A percentile compares a stretch with the other conserved stretches of the same genome.
phyloP scores from a whole-genome alignment of 345 rosid species.

The Gossypium arboreum region DNA sequence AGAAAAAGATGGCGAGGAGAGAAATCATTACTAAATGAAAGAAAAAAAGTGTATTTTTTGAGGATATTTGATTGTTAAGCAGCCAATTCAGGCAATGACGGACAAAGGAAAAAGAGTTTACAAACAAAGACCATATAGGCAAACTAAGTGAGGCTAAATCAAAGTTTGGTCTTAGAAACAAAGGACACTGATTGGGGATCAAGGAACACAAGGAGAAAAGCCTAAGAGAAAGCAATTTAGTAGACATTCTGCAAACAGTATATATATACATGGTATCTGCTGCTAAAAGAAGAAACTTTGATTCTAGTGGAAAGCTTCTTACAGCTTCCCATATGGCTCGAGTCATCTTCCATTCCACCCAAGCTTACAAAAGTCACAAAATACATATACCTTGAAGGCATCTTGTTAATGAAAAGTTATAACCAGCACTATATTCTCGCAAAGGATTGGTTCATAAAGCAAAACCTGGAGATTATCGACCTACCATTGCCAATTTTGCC shows the following conservation, averaged over 20 bases:
- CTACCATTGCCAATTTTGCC: slow-evolving; percentile 32
- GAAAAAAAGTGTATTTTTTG: slow-evolving; percentile 5
- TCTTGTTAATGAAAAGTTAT: slow-evolving; percentile 17
- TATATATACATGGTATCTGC: slow-evolving; percentile 33
- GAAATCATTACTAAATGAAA: slow-evolving; percentile 25
- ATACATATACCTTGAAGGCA: not conserved
- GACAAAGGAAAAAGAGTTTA: not conserved
- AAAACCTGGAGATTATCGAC: slow-evolving; percentile 31
- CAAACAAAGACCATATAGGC: slow-evolving; percentile 14
- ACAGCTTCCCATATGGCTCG: slow-evolving; percentile 16
- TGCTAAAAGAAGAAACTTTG: slow-evolving; percentile 7
- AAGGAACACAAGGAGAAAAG: slow-evolving; percentile 12
- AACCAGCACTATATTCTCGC: slow-evolving; percentile 26
- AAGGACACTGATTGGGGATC: slow-evolving; percentile 11
- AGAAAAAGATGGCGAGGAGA: slow-evolving; percentile 47
- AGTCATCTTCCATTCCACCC: slow-evolving; percentile 21
- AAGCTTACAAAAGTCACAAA: slow-evolving; percentile 10
- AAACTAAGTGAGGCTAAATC: not conserved
- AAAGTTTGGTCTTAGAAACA: slow-evolving; percentile 18
- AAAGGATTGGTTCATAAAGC: slow-evolving; percentile 14
- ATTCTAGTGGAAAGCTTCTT: slow-evolving; percentile 15
- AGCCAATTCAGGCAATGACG: slow-evolving; percentile 18
- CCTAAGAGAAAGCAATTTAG: slow-evolving; percentile 21
- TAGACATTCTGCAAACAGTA: slow-evolving; percentile 26
- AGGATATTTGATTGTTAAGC: slow-evolving; percentile 27